Evolutionary conservation across 2,329 filamentous ascomycete genomes (phyloP).

Genomic region (Pochonia chlamydosporia): DNA sequence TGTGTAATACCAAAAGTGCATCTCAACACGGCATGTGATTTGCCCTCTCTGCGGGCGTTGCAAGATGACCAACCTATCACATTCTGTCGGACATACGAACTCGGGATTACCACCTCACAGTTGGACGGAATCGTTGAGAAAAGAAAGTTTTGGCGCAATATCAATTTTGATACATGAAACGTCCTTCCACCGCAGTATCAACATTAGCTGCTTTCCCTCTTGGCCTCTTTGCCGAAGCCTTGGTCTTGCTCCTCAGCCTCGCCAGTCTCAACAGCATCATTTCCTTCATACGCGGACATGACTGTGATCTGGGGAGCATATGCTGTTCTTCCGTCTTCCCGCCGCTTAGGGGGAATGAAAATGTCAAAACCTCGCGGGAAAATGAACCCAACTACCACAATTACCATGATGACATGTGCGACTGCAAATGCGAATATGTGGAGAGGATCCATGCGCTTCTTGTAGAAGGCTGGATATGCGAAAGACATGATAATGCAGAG

Average conservation of each 20-base stretch:
- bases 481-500: slow-evolving; percentile 41
- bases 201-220: background rate
- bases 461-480: slow-evolving; percentile 34
- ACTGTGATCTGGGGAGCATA: slow-evolving; percentile 4
- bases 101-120: no score
- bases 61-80: no score
- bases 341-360: slow-evolving; percentile 1
- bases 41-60: no score
- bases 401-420: slow-evolving; percentile 31
- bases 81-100: no score
- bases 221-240: background rate
- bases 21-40: no score
- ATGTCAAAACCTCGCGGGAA: slow-evolving; percentile 24
- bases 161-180: no score
- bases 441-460: slow-evolving; percentile 30
- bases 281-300: background rate
- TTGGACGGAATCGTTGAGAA: no score
- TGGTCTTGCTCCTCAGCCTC: background rate
- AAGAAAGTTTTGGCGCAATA: no score
- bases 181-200: no score
- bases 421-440: slow-evolving; percentile 34
- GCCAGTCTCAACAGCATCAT: background rate
- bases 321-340: background rate
- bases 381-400: slow-evolving; percentile 36
- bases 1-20: no score